A percentile compares a stretch with the other conserved stretches of the same genome.
phyloP scores from a whole-genome alignment of 352 stramenopile species.

The Elongisporangium anandrum region DNA sequence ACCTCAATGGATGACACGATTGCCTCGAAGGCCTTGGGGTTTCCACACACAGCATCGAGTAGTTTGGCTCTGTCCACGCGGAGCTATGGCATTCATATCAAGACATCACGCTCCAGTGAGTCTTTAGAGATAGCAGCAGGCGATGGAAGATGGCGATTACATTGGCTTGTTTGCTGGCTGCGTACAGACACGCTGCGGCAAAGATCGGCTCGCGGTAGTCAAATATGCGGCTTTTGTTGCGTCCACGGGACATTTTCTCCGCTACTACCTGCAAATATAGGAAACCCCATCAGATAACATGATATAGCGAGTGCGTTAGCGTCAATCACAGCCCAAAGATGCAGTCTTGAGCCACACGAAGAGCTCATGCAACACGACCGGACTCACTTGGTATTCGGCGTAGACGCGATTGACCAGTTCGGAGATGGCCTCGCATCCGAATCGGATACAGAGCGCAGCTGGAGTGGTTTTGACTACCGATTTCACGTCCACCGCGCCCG shows the following conservation, averaged over 20 bases:
- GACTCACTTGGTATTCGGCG: constrained; percentile 39
- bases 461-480: constrained; percentile 44
- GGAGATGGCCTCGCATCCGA: constrained; percentile 59
- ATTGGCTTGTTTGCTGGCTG: constrained; percentile 60
- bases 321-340: not conserved
- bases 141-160: constrained; percentile 7
- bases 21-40: constrained; percentile 51
- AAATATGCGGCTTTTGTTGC: constrained; percentile 10
- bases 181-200: constrained; percentile 59
- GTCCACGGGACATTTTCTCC: constrained; percentile 15
- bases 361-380: not conserved
- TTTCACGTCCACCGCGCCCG: constrained; percentile 39
- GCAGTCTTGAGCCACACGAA: not conserved
- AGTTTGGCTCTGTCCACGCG: constrained; percentile 55
- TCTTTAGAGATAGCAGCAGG: too few species aligned
- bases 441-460: constrained; percentile 62
- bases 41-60: constrained; percentile 54
- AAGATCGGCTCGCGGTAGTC: constrained; percentile 52
- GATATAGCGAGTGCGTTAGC: too few species aligned
- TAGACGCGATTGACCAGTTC: constrained; percentile 58
- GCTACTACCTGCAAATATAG: constrained; percentile 15
- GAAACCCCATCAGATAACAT: not conserved
- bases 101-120: not conserved
- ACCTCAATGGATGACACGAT: constrained; percentile 72
- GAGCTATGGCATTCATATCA: constrained; percentile 26